phyloP scores from a whole-genome alignment of 352 stramenopile species.

The Globisporangium middletonii region DNA sequence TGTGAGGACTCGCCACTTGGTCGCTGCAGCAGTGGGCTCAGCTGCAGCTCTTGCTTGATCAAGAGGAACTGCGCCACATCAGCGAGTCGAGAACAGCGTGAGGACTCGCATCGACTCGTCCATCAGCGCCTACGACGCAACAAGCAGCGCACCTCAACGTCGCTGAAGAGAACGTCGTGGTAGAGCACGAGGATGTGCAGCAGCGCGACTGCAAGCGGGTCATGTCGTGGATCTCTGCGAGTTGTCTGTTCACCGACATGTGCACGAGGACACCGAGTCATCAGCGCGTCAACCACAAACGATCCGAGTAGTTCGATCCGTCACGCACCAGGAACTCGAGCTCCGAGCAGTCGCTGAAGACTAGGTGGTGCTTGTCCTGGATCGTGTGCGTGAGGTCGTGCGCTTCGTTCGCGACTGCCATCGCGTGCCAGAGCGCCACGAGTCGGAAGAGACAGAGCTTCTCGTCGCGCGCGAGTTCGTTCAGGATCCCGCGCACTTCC shows the following conservation, averaged over 20 bases:
- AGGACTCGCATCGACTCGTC: background rate
- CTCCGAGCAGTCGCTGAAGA: conserved; percentile 58
- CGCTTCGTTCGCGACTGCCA: conserved; percentile 28
- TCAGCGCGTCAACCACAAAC: background rate
- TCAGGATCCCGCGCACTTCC: conserved; percentile 37
- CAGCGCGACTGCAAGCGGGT: conserved; percentile 39
- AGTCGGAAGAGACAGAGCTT: conserved; percentile 48
- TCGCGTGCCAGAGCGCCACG: conserved; percentile 46
- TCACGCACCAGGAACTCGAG: conserved; percentile 53
- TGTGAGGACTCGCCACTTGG: background rate
- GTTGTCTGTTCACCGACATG: conserved; percentile 18
- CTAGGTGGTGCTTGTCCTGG: conserved; percentile 42
- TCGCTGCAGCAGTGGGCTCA: conserved; percentile 12
- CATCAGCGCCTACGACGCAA: background rate
- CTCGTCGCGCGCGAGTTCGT: conserved; percentile 37
- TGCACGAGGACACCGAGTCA: conserved; percentile 1
- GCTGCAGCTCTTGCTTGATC: conserved; percentile 41
- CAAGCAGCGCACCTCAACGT: conserved; percentile 40
- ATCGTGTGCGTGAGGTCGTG: conserved; percentile 39
- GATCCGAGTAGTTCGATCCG: background rate
- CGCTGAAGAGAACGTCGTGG: conserved; percentile 61
- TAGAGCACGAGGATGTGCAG: conserved; percentile 58
- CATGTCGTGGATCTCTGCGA: conserved; percentile 31
- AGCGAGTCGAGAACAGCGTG: background rate
- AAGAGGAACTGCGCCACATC: conserved; percentile 29